Conservation (phyloP, 2,329 filamentous ascomycete species). For the Exophiala xenobiotica region DNA sequence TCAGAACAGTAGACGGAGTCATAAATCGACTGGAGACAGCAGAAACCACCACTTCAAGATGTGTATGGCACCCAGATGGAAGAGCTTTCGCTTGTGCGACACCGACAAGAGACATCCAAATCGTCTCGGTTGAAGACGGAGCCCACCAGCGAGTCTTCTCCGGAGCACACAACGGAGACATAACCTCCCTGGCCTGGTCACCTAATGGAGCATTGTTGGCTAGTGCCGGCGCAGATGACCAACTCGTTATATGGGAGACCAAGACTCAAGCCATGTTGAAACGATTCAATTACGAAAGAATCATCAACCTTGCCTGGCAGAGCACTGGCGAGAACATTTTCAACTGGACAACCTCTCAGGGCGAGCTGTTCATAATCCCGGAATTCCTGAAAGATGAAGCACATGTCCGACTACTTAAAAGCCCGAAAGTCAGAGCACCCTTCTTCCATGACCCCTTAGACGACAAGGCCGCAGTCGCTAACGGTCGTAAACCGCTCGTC, state of each 20-base stretch:
- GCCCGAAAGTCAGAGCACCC: slow-evolving; percentile 60
- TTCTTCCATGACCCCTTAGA: slow-evolving; percentile 78
- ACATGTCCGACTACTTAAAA: slow-evolving; percentile 56
- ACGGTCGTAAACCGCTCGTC: slow-evolving; percentile 56
- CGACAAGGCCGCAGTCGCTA: slow-evolving; percentile 60
- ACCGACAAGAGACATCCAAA: slow-evolving; percentile 75
- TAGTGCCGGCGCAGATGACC: slow-evolving; percentile 54
- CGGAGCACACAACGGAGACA: slow-evolving; percentile 75
- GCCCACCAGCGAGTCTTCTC: slow-evolving; percentile 78
- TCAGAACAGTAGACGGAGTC: slow-evolving; percentile 81
- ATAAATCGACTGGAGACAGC: slow-evolving; percentile 77
- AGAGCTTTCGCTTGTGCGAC: slow-evolving; percentile 85
- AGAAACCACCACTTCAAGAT: slow-evolving; percentile 69
- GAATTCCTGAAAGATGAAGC: slow-evolving; percentile 62
- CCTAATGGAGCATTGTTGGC: slow-evolving; percentile 88
- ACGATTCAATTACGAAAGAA: slow-evolving; percentile 74
- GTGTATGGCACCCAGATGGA: slow-evolving; percentile 92
- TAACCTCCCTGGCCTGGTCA: slow-evolving; percentile 89
- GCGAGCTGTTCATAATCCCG: slow-evolving; percentile 87
- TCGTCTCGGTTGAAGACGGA: slow-evolving; percentile 88
- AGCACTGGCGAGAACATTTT: slow-evolving; percentile 75
- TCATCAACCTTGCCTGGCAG: slow-evolving; percentile 88
- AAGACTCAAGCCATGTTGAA: slow-evolving; percentile 80
- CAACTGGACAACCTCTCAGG: slow-evolving; percentile 88
- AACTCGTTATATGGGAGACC: slow-evolving; percentile 74